Conservation (phyloP, 257 asterid genomes). For the Lycium ferocissimum region DNA sequence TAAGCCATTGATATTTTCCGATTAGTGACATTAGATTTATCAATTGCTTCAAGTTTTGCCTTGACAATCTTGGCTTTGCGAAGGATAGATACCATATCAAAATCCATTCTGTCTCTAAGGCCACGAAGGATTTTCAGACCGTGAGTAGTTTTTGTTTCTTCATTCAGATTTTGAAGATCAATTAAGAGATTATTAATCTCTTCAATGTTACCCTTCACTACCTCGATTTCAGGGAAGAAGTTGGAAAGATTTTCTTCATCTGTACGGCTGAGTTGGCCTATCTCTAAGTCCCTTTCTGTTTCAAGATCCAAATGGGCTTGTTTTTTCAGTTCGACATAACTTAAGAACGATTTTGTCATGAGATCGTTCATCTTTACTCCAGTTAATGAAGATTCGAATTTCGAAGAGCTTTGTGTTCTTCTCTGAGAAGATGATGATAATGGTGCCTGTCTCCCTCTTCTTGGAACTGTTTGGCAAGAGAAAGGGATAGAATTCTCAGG, state of each 20-base stretch:
- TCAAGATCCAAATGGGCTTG: too few species aligned
- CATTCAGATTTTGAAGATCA: constrained; percentile 69
- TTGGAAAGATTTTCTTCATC: constrained; percentile 56
- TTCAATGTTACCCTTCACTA: constrained; percentile 46
- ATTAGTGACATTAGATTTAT: constrained; percentile 28
- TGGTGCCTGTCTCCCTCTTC: too few species aligned
- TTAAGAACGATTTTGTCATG: too few species aligned
- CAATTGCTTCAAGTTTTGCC: too few species aligned
- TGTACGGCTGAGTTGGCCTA: constrained; percentile 49
- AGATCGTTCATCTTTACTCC: too few species aligned
- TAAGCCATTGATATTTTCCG: constrained; percentile 45
- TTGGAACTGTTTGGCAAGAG: too few species aligned
- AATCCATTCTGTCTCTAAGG: constrained; percentile 77
- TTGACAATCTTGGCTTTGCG: constrained; percentile 33
- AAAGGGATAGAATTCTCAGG: too few species aligned
- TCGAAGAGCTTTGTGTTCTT: too few species aligned
- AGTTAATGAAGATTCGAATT: too few species aligned
- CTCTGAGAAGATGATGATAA: too few species aligned
- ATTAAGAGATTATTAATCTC: constrained; percentile 43
- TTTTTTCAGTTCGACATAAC: too few species aligned
- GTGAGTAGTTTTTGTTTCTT: constrained; percentile 66
- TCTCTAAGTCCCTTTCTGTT: constrained; percentile 59
- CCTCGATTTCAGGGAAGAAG: constrained; percentile 70
- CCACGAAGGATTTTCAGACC: constrained; percentile 80
- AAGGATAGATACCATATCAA: constrained; percentile 71